Base-by-base conservation (phyloP, 306 rosid genomes). In the Astragalus glycyphyllos region DNA sequence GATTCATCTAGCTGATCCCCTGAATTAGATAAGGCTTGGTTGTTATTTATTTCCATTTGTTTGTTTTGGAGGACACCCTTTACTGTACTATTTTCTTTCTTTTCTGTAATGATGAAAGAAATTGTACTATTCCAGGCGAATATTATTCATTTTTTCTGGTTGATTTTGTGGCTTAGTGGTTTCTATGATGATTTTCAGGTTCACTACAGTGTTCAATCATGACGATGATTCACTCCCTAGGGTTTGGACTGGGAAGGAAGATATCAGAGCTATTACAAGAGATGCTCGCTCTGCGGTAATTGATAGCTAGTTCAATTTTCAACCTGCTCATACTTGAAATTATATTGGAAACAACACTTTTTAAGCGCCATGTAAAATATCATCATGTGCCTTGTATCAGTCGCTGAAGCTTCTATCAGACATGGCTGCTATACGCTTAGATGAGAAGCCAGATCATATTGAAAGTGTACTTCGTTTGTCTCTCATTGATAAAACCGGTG, bases 241-340 rank as follows among this genome's bases (percentile, higher is more conserved):
- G 78, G 69, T 89, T 72, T 93, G 98, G 98, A 88, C 96, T 44
- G 94, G 90, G 75, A 89, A 80, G 12, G 98, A 93, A 82, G 95
- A 93, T 82, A 84, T 93, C 68, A 84, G 78, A 80, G 76, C 86
- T 17, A 93, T 93, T 40, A 90, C 97, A 44, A 93, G 58, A 83
- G 87, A 78, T 56, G 97, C 96, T 1, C 87, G 86, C 15, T 59
- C 92, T 37, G 88, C 83, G 81, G 98, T 93, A 89, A 65, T 60
- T 46, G 37, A 76, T 55, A 55, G 58, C 60, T 38, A 76, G 26
- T 56, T 68, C 32, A 56, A 56, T 42, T 53, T 34, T 46, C 32
- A 60, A 44, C 15, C 40, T 45, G 38, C 67, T 50, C 35, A 7
- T 71, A 58, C 71, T 32, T 64, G 29, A n/a, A 50, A 69, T 44